phyloP scores from a whole-genome alignment of 164 flowering plant species.

The Magnolia kwangsiensis region DNA sequence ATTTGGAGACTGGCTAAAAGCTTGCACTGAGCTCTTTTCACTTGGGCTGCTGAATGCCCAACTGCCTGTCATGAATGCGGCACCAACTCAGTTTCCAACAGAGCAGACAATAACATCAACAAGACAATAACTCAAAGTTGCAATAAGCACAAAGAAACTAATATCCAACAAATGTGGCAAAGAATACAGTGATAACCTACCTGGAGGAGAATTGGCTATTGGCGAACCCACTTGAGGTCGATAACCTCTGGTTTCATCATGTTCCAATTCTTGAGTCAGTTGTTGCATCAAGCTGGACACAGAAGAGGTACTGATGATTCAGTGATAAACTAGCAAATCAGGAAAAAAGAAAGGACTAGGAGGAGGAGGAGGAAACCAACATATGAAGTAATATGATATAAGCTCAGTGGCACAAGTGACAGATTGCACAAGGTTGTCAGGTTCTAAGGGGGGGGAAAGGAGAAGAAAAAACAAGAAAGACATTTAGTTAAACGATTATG shows the following conservation, averaged over 20 bases:
- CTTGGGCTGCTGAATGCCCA: slow-evolving; percentile 72
- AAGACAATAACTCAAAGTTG: background rate
- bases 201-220: slow-evolving; percentile 77
- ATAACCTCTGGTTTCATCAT: slow-evolving; percentile 60
- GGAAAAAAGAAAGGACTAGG: background rate
- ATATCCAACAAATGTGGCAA: background rate
- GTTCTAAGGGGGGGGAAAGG: background rate
- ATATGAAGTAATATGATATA: background rate
- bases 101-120: background rate
- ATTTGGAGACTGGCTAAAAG: slow-evolving; percentile 53
- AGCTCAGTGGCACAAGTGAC: background rate
- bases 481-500: too few relatives aligned
- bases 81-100: slow-evolving; percentile 11
- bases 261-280: slow-evolving; percentile 76
- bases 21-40: slow-evolving; percentile 53
- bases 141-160: background rate
- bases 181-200: slow-evolving; percentile 23
- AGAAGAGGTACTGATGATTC: slow-evolving; percentile 6
- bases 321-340: background rate
- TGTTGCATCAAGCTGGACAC: slow-evolving; percentile 73
- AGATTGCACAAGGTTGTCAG: background rate
- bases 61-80: slow-evolving; percentile 45
- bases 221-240: slow-evolving; percentile 79
- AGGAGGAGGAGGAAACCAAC: background rate
- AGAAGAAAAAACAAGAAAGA: background rate